A percentile compares a stretch with the other conserved stretches of the same genome.
Evolutionary conservation across 2,329 filamentous ascomycete species (phyloP).

Genomic region (Ceratocystis albifundus): DNA sequence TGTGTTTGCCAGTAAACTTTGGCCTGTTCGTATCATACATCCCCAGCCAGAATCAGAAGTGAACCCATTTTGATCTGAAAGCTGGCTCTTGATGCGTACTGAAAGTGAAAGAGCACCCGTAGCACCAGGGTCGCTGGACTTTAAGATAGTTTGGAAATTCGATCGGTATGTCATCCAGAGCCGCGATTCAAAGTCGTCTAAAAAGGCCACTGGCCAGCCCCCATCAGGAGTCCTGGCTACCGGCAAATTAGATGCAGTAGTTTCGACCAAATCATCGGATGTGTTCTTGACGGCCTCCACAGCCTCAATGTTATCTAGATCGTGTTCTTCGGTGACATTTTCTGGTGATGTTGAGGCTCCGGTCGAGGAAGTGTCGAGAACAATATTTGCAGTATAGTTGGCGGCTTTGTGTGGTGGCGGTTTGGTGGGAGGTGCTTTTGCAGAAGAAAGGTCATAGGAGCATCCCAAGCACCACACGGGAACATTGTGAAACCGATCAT

Average conservation of each 20-base stretch:
- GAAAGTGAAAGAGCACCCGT: conserved; percentile 62
- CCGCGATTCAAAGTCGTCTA: conserved; percentile 84
- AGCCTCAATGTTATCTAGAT: conserved; percentile 25
- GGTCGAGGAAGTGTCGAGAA: conserved; percentile 3
- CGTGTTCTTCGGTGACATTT: not conserved
- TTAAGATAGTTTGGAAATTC: conserved; percentile 71
- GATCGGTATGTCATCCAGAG: conserved; percentile 96
- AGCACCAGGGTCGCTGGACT: conserved; percentile 62
- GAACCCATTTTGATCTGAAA: conserved; percentile 71
- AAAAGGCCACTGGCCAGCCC: conserved; percentile 74
- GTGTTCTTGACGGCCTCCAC: conserved; percentile 33
- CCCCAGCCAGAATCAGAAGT: conserved; percentile 94
- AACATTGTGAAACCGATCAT: conserved; percentile 54
- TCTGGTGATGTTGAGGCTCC: not conserved
- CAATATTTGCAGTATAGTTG: not conserved
- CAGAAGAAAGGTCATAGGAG: conserved; percentile 36
- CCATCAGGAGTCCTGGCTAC: conserved; percentile 32
- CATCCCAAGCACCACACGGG: conserved; percentile 74
- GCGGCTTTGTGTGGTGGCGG: not conserved
- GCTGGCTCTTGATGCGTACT: conserved; percentile 69
- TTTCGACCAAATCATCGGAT: conserved; percentile 39
- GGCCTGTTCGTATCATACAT: conserved; percentile 95
- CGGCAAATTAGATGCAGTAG: conserved; percentile 42
- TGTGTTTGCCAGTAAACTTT: conserved; percentile 83
- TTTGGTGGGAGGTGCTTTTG: conserved; percentile 4